Evolutionary conservation across 2,329 filamentous ascomycete species (phyloP).

Genomic region (Fusarium sp.): DNA sequence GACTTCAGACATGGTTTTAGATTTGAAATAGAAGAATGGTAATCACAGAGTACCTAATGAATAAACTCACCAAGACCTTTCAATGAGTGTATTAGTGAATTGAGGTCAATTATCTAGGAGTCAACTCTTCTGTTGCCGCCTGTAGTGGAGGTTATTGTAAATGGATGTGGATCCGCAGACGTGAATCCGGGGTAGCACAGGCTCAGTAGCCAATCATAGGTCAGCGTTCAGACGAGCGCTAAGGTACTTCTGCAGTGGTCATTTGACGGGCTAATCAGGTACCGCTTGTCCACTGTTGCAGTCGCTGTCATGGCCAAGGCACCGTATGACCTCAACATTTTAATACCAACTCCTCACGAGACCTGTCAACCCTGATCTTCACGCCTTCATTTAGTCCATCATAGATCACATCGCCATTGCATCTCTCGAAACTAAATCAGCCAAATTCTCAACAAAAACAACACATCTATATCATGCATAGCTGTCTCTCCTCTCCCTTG

Average conservation of each 20-base stretch:
- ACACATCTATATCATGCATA: constrained; percentile 8
- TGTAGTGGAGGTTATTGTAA: background rate
- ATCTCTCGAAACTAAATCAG: constrained; percentile 1
- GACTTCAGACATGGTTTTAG: background rate
- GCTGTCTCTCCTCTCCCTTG: background rate
- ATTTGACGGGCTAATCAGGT: constrained; percentile 16
- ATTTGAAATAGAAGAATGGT: background rate
- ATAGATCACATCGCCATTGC: constrained; percentile 8
- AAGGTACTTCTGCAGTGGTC: constrained; percentile 12
- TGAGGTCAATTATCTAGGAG: background rate
- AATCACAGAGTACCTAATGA: background rate
- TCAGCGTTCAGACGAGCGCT: constrained; percentile 12
- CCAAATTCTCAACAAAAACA: constrained; percentile 14
- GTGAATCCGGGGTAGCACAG: constrained; percentile 46
- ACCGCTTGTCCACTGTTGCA: constrained; percentile 7
- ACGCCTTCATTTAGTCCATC: constrained; percentile 36
- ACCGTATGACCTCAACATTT: constrained; percentile 46
- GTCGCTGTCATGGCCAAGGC: background rate
- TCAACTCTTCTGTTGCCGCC: constrained; percentile 13
- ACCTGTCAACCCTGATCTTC: constrained; percentile 37
- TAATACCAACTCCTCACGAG: constrained; percentile 37
- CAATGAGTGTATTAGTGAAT: too few relatives aligned
- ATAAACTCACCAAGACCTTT: too few relatives aligned
- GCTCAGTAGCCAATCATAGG: constrained; percentile 40
- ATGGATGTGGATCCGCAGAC: constrained; percentile 14